These are phyloP conservation scores for Pythium rishiriense DNA, from an alignment of 352 stramenopile genomes.

Conservation along the genomic window DNA sequence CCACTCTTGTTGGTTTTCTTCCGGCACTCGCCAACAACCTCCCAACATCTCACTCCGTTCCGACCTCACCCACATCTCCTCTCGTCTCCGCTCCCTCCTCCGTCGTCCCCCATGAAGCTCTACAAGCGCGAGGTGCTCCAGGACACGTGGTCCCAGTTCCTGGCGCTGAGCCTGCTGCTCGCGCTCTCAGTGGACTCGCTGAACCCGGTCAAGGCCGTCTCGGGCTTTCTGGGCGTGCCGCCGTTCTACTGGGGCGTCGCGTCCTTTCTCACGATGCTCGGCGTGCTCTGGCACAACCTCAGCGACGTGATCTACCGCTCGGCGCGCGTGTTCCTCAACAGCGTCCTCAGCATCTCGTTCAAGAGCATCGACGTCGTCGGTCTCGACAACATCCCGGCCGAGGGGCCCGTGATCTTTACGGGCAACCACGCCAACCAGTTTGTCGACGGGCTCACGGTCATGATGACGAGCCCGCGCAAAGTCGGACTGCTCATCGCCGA, in stretches of 20 bases:
- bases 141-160: conserved; percentile 83
- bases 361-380: conserved; percentile 97
- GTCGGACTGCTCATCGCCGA: conserved; percentile 98
- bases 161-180: conserved; percentile 70
- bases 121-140: conserved; percentile 76
- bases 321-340: conserved; percentile 95
- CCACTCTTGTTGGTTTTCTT: no score
- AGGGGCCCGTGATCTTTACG: conserved; percentile 97
- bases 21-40: no score
- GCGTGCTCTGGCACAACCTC: conserved; percentile 72
- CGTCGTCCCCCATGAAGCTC: conserved; percentile 56
- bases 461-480: conserved; percentile 93
- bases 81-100: not conserved
- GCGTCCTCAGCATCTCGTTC: conserved; percentile 98
- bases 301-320: conserved; percentile 80
- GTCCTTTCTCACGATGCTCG: conserved; percentile 63
- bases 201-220: conserved; percentile 87
- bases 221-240: conserved; percentile 63
- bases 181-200: conserved; percentile 84
- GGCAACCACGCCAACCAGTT: conserved; percentile 99
- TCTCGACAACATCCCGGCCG: conserved; percentile 93
- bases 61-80: not conserved
- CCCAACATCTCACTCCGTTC: no score
- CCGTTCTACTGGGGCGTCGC: conserved; percentile 72
- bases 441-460: conserved; percentile 96